phyloP scores from a whole-genome alignment of 345 rosid species.

The Aurinia saxatilis region DNA sequence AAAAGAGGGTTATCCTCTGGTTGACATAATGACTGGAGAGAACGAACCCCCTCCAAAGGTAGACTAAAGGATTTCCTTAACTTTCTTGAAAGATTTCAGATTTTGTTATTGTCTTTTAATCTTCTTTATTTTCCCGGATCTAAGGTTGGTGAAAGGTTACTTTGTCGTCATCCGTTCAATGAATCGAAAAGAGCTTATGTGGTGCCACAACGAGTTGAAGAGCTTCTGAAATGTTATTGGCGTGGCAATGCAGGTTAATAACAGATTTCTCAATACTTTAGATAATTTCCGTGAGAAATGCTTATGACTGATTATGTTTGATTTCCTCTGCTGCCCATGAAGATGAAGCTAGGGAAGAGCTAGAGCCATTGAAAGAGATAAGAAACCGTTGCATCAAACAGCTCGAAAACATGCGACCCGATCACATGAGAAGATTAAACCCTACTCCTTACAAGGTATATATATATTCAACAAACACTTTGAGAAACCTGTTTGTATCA shows the following conservation, averaged over 20 bases:
- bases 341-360: constrained; percentile 60
- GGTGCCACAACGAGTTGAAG: constrained; percentile 87
- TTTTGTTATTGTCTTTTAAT: background rate
- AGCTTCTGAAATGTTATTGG: constrained; percentile 91
- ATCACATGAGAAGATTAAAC: constrained; percentile 90
- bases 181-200: constrained; percentile 96
- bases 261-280: background rate
- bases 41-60: constrained; percentile 86
- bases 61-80: background rate
- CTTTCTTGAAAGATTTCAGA: background rate
- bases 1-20: constrained; percentile 85
- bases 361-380: constrained; percentile 58
- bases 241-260: constrained; percentile 66
- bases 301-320: background rate
- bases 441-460: too few species aligned
- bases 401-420: constrained; percentile 81
- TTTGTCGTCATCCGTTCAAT: constrained; percentile 94
- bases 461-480: background rate
- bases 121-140: background rate
- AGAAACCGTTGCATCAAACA: constrained; percentile 75
- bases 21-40: constrained; percentile 94
- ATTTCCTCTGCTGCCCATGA: background rate
- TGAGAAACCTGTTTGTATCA: background rate
- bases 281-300: background rate
- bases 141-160: constrained; percentile 78